A percentile compares a stretch with the other conserved stretches of the same genome.
phyloP scores from a whole-genome alignment of 768 basidiomycete species.

The Termitomyces sp. region DNA sequence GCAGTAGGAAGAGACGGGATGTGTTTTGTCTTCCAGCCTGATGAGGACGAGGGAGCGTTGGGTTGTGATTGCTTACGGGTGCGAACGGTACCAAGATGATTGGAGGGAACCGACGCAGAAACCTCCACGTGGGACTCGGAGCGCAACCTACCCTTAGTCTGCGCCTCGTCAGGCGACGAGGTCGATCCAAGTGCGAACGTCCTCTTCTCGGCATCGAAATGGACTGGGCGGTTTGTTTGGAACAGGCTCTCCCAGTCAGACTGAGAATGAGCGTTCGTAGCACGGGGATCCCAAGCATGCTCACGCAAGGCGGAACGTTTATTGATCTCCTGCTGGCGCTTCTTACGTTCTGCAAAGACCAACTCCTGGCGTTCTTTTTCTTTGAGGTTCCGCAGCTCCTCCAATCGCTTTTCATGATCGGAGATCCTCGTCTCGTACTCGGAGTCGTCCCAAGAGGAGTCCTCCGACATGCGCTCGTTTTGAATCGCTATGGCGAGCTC shows the following conservation, averaged over 20 bases:
- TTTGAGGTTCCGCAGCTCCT: conserved; percentile 38
- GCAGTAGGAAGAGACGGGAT: conserved; percentile 5
- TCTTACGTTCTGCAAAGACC: conserved; percentile 35
- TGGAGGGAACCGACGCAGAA: background rate
- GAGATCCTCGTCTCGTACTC: conserved; percentile 28
- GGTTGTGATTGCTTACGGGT: conserved; percentile 10
- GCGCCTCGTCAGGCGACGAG: conserved; percentile 5
- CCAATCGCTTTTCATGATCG: conserved; percentile 36
- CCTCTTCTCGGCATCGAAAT: conserved; percentile 13
- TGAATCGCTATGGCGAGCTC: conserved; percentile 35
- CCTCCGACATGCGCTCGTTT: conserved; percentile 30
- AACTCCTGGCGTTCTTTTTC: conserved; percentile 44
- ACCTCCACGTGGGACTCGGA: conserved; percentile 1
- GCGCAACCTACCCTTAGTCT: background rate
- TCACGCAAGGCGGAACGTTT: conserved; percentile 15
- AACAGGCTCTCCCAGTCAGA: conserved; percentile 13
- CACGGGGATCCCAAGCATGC: conserved; percentile 6
- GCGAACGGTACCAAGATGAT: conserved; percentile 5
- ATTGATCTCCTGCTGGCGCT: conserved; percentile 28
- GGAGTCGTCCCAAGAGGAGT: conserved; percentile 19
- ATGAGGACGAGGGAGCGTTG: conserved; percentile 11
- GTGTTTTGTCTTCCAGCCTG: conserved; percentile 19
- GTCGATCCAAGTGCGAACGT: conserved; percentile 6
- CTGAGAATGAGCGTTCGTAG: background rate
- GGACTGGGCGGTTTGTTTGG: conserved; percentile 5